Percentiles rank a stretch among this genome's conserved stretches.
Evolutionary conservation across 2,329 filamentous ascomycete species (phyloP).

Genomic region (Pleoardoris graminearum): DNA sequence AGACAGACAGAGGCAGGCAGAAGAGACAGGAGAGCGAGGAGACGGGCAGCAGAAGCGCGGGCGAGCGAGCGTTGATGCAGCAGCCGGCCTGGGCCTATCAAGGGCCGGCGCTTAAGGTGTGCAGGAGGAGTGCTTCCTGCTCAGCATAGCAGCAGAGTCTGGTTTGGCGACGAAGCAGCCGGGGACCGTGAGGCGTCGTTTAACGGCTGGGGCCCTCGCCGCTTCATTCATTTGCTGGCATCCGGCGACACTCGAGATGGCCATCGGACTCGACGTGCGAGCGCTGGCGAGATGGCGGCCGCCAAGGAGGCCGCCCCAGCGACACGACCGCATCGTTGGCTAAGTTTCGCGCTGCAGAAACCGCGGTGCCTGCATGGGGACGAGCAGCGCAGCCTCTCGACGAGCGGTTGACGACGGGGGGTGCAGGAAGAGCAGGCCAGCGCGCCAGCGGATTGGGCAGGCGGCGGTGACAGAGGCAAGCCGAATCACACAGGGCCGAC

Average conservation of each 20-base stretch:
- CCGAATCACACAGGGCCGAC: constrained; percentile 25
- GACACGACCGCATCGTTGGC: constrained; percentile 36
- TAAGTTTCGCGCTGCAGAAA: constrained; percentile 37
- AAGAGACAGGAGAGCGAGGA: constrained; percentile 27
- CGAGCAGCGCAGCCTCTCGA: constrained; percentile 32
- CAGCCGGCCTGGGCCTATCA: constrained; percentile 40
- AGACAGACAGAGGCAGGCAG: constrained; percentile 25
- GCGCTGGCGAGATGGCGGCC: constrained; percentile 28
- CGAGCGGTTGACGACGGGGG: constrained; percentile 25
- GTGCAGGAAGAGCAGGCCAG: constrained; percentile 18
- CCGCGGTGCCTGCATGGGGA: constrained; percentile 42
- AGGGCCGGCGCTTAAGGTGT: constrained; percentile 42
- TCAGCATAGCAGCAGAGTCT: constrained; percentile 41
- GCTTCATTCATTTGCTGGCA: constrained; percentile 33
- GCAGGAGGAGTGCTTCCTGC: constrained; percentile 39
- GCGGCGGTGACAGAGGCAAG: constrained; percentile 21
- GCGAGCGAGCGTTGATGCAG: constrained; percentile 35
- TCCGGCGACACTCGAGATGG: constrained; percentile 30
- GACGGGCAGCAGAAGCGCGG: constrained; percentile 38
- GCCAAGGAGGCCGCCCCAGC: constrained; percentile 35
- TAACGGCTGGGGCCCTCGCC: constrained; percentile 33
- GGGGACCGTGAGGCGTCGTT: constrained; percentile 38
- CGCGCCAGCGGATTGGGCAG: constrained; percentile 23
- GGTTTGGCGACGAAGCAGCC: constrained; percentile 28
- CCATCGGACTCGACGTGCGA: constrained; percentile 32